Evolutionary conservation across 2,329 filamentous ascomycete species (phyloP).

Genomic region (Pseudocercospora musae): DNA sequence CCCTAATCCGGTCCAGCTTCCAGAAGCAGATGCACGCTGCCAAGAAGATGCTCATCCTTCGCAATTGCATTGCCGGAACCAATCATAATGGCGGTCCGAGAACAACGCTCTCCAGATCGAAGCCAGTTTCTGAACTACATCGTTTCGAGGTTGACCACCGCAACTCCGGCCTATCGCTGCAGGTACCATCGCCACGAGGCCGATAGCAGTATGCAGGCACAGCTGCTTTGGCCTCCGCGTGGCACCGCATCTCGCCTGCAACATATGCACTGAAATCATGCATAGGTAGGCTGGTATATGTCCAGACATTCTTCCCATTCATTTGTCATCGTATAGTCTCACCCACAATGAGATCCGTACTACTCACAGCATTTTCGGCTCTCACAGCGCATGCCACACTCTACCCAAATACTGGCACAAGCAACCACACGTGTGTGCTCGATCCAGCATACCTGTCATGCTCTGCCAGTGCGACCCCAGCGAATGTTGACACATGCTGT

Average conservation of each 20-base stretch:
- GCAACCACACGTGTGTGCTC: conserved; percentile 58
- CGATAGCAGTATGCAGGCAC: conserved; percentile 12
- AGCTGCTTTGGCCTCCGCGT: not conserved
- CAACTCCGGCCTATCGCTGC: conserved; percentile 23
- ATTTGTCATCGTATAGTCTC: not conserved
- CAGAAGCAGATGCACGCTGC: no score
- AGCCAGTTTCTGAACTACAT: conserved; percentile 5
- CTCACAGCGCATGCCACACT: conserved; percentile 36
- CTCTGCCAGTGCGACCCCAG: conserved; percentile 43
- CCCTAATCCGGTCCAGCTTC: not conserved
- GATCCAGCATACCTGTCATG: conserved; percentile 45
- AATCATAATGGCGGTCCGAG: not conserved
- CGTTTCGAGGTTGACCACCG: conserved; percentile 6
- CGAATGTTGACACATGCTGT: conserved; percentile 58
- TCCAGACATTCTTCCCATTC: not conserved
- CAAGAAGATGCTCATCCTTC: not conserved
- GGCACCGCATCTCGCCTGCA: conserved; percentile 28
- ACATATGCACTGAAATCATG: conserved; percentile 32
- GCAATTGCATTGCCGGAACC: not conserved
- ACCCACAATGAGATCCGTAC: conserved; percentile 21
- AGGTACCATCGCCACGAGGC: conserved; percentile 20
- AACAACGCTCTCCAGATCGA: not conserved
- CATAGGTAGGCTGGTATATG: not conserved
- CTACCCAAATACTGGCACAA: conserved; percentile 45
- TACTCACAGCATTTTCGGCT: conserved; percentile 14